These are phyloP conservation scores for Rauvolfia tetraphylla DNA, from an alignment of 257 asterid genomes.

Conservation along the genomic window DNA sequence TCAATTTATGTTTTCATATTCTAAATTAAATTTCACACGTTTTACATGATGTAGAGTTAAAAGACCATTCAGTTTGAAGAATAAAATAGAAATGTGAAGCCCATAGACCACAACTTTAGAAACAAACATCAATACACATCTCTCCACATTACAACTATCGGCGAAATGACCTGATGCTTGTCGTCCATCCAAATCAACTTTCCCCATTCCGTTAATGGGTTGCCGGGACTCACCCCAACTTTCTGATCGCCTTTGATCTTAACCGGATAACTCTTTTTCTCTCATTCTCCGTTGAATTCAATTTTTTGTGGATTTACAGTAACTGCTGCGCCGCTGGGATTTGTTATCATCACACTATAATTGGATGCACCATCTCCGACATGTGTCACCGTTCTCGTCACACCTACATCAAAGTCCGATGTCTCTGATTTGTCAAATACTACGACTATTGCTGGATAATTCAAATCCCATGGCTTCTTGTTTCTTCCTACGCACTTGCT, in stretches of 20 bases:
- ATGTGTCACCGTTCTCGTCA: constrained; percentile 51
- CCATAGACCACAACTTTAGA: no score
- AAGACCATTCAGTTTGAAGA: no score
- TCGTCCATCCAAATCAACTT: constrained; percentile 67
- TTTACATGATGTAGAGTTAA: no score
- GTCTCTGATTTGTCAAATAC: constrained; percentile 30
- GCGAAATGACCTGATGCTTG: constrained; percentile 54
- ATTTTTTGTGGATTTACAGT: constrained; percentile 45
- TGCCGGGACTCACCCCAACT: constrained; percentile 37
- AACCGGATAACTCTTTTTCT: constrained; percentile 44
- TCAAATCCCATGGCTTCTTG: constrained; percentile 60
- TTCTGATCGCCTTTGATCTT: constrained; percentile 42
- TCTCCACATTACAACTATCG: constrained; percentile 62
- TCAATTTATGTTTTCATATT: no score
- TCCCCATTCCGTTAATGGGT: constrained; percentile 44
- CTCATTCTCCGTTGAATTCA: constrained; percentile 42
- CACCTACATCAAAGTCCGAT: constrained; percentile 16
- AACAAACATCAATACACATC: not conserved
- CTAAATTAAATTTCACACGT: no score
- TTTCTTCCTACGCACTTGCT: constrained; percentile 33
- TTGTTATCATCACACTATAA: constrained; percentile 31
- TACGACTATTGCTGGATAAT: constrained; percentile 67
- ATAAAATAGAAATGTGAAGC: no score
- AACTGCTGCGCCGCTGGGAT: constrained; percentile 40
- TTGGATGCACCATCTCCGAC: constrained; percentile 38